Conservation (phyloP, 1,284 basidiomycete species). For the Ceratobasidium sp. region DNA sequence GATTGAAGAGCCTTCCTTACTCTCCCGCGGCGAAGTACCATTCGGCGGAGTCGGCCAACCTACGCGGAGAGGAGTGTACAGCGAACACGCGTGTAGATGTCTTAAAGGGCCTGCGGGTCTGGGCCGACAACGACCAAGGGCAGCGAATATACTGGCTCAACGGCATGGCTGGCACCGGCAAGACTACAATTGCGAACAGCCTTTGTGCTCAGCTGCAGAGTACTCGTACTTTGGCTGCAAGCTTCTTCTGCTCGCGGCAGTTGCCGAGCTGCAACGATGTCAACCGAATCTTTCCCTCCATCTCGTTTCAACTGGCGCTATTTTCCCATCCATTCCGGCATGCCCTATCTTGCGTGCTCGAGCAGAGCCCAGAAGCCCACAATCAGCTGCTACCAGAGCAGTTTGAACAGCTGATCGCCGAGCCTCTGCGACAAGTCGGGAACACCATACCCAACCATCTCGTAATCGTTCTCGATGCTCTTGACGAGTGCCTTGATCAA, state of each 20-base stretch:
- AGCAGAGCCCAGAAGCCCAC: background rate
- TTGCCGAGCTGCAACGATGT: constrained; percentile 1
- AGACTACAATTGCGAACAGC: constrained; percentile 9
- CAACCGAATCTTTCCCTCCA: background rate
- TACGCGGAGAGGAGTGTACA: background rate
- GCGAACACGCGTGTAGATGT: constrained; percentile 1
- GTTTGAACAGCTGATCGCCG: background rate
- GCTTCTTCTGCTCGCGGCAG: constrained; percentile 13
- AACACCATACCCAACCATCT: background rate
- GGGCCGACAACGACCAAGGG: background rate
- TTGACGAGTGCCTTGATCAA: background rate
- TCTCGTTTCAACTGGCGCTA: constrained; percentile 10
- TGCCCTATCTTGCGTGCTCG: background rate
- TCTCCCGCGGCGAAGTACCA: background rate
- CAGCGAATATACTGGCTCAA: constrained; percentile 20
- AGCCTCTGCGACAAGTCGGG: background rate
- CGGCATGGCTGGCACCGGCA: constrained; percentile 5
- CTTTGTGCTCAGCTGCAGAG: background rate
- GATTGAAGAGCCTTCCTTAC: background rate
- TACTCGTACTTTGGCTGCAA: background rate
- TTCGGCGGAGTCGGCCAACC: background rate
- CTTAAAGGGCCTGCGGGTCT: background rate
- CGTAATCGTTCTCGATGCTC: constrained; percentile 16
- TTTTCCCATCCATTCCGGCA: constrained; percentile 2
- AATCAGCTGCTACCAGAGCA: background rate